A percentile compares a stretch with the other conserved stretches of the same genome.
Evolutionary conservation across 176 grass and related monocot genomes (phyloP).

Genomic region (Musa acuminata): DNA sequence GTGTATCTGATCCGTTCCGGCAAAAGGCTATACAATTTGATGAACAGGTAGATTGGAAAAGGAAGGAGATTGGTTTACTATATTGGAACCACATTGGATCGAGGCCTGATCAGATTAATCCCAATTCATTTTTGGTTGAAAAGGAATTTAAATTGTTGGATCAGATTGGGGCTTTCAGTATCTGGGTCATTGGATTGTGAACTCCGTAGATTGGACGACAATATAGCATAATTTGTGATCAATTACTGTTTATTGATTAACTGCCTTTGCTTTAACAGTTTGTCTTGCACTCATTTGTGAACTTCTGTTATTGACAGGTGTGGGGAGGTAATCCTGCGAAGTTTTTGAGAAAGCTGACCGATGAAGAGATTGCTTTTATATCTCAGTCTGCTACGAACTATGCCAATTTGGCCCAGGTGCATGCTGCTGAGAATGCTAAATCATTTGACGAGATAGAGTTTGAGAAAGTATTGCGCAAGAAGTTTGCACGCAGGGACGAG

Average conservation of each 20-base stretch:
- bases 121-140: background rate
- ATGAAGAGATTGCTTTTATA: constrained; percentile 77
- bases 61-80: too few relatives aligned
- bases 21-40: too few relatives aligned
- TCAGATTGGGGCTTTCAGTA: background rate
- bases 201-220: background rate
- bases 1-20: too few relatives aligned
- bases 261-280: background rate
- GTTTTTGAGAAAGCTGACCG: constrained; percentile 88
- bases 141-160: background rate
- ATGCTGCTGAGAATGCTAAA: constrained; percentile 79
- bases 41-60: too few relatives aligned
- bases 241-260: background rate
- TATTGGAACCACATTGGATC: too few relatives aligned
- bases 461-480: constrained; percentile 82
- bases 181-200: background rate
- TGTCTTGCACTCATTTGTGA: background rate
- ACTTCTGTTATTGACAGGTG: constrained; percentile 29
- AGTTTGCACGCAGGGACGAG: constrained; percentile 60
- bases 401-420: constrained; percentile 82
- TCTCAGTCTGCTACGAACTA: constrained; percentile 73
- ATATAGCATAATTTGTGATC: background rate
- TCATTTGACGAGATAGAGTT: constrained; percentile 85
- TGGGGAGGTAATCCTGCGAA: constrained; percentile 98
- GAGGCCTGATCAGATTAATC: background rate